phyloP scores from a whole-genome alignment of 768 basidiomycete genomes.

The Butyriboletus loyo region DNA sequence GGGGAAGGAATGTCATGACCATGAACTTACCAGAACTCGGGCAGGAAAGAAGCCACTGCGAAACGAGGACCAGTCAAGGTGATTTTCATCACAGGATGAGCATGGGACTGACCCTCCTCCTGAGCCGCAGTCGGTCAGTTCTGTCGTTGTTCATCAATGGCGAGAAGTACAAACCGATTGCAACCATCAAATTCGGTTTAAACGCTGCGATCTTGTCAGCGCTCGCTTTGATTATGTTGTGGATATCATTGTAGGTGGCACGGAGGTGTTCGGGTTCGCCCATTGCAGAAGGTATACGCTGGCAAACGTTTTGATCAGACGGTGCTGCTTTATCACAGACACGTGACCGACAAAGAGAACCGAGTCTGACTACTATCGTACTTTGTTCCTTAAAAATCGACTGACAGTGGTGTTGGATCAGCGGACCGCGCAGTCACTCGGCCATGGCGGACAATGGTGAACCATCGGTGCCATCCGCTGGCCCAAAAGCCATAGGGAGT shows the following conservation, averaged over 20 bases:
- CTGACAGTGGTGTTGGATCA: too few species aligned
- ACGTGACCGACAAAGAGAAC: slow-evolving; percentile 24
- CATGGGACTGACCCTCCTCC: slow-evolving; percentile 72
- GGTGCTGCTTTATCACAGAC: neutral
- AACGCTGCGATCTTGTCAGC: slow-evolving; percentile 75
- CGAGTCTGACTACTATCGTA: too few species aligned
- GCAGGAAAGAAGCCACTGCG: slow-evolving; percentile 93
- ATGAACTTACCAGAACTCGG: slow-evolving; percentile 66
- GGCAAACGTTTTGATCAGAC: neutral
- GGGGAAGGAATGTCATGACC: neutral
- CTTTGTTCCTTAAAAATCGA: too few species aligned
- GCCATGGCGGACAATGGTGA: slow-evolving; percentile 17
- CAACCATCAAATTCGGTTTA: slow-evolving; percentile 83
- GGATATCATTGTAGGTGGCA: slow-evolving; percentile 89
- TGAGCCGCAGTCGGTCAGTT: slow-evolving; percentile 27
- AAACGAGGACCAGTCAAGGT: slow-evolving; percentile 12
- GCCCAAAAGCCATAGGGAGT: slow-evolving; percentile 69
- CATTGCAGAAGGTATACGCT: too few species aligned
- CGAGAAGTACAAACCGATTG: slow-evolving; percentile 58
- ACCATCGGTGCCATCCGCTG: slow-evolving; percentile 18
- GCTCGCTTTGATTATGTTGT: slow-evolving; percentile 74
- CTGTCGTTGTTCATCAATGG: neutral
- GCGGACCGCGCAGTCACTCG: too few species aligned
- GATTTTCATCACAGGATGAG: slow-evolving; percentile 11
- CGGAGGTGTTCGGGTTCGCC: slow-evolving; percentile 55